Evolutionary conservation across 1,284 basidiomycete genomes (phyloP).

Genomic region (Ustilago nuda): DNA sequence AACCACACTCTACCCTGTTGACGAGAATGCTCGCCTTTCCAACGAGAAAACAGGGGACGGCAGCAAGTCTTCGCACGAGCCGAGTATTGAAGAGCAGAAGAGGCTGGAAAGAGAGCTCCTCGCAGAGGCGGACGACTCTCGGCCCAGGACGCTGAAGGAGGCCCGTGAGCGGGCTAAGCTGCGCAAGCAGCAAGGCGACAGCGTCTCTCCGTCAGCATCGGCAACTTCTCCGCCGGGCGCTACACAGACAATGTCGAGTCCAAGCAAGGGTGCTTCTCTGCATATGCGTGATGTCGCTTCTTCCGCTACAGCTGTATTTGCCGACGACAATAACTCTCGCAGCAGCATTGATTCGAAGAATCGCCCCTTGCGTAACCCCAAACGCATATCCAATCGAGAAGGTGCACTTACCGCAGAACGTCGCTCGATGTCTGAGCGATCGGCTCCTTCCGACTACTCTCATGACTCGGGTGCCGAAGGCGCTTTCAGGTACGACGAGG

Average conservation of each 20-base stretch:
- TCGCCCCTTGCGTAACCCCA: constrained; percentile 39
- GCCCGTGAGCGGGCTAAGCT: constrained; percentile 47
- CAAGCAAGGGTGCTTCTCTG: constrained; percentile 25
- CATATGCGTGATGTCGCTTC: constrained; percentile 34
- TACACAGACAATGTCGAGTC: not conserved
- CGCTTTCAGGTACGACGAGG: constrained; percentile 21
- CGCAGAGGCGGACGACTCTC: constrained; percentile 32
- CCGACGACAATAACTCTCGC: constrained; percentile 18
- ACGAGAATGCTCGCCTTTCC: constrained; percentile 10
- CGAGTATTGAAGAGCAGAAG: constrained; percentile 37
- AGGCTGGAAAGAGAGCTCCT: constrained; percentile 43
- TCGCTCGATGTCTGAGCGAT: constrained; percentile 29
- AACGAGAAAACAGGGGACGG: not conserved
- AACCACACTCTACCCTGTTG: constrained; percentile 9
- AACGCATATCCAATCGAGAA: constrained; percentile 36
- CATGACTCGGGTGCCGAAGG: constrained; percentile 38
- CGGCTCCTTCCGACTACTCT: constrained; percentile 53
- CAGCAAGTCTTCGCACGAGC: constrained; percentile 22
- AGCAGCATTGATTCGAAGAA: constrained; percentile 37
- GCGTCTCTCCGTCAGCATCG: constrained; percentile 7
- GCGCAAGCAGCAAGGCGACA: constrained; percentile 40
- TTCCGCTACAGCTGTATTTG: constrained; percentile 14
- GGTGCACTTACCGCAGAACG: constrained; percentile 3
- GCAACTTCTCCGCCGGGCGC: not conserved
- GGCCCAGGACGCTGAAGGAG: constrained; percentile 52